Percentiles rank a stretch among this genome's conserved stretches.
Conservation (phyloP, 306 rosid genomes). For the Lupinus albus region DNA sequence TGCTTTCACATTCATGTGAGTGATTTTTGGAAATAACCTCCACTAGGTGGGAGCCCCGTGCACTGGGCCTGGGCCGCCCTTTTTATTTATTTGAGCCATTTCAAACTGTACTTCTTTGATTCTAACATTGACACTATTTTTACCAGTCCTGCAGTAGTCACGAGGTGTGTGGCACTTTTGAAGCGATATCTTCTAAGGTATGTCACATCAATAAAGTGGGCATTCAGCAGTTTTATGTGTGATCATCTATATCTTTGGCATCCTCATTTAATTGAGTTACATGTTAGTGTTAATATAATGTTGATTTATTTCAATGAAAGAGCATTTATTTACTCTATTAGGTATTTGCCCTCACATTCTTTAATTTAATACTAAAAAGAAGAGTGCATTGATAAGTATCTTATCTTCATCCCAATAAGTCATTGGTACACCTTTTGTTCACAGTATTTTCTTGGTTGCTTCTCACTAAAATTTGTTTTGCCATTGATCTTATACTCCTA, state of each 20-base stretch:
- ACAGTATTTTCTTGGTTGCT: conserved; percentile 18
- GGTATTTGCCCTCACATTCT: conserved; percentile 1
- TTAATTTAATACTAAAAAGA: conserved; percentile 1
- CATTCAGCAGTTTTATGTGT: conserved; percentile 33
- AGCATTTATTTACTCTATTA: conserved; percentile 6
- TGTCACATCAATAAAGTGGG: conserved; percentile 40
- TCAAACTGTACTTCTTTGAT: conserved; percentile 7
- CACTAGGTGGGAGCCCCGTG: too few relatives aligned
- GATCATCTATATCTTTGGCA: conserved; percentile 21
- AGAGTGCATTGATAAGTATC: not conserved
- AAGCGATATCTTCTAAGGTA: conserved; percentile 94
- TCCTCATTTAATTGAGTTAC: conserved; percentile 13
- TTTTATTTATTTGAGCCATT: too few relatives aligned
- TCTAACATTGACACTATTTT: conserved; percentile 49
- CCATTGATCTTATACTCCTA: conserved; percentile 16
- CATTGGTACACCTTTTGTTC: conserved; percentile 17
- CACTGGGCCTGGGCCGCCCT: too few relatives aligned
- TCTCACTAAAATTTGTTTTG: conserved; percentile 1
- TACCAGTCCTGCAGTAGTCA: conserved; percentile 94
- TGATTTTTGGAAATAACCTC: too few relatives aligned
- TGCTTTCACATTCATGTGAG: conserved; percentile 30
- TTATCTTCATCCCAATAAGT: conserved; percentile 5
- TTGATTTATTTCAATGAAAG: not conserved
- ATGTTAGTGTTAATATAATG: conserved; percentile 15
- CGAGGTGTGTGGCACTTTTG: conserved; percentile 92